Base-by-base conservation (phyloP, 345 rosid genomes). In the Hibiscus trionum region DNA sequence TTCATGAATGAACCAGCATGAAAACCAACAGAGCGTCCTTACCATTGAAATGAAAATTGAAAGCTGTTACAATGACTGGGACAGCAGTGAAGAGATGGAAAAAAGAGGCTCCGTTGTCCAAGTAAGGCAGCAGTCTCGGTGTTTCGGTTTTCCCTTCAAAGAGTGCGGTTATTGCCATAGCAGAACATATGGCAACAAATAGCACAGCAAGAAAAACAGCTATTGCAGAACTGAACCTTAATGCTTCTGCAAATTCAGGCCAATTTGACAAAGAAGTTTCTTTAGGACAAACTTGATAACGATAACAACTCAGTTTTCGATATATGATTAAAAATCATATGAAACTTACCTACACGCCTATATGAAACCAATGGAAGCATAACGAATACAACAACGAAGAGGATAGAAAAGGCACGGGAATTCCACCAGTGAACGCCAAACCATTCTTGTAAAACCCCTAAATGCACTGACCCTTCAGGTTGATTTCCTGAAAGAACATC, bases 11-110 rank as follows among this genome's bases (percentile, higher is more conserved):
- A 62, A 69, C 26, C 55, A 12, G 33, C 31, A 57, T 21, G 31
- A 24, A 57, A 17, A 56, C 26, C 8, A 19, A 12, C 31, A 37
- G 17, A 17, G 52, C 11, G 33, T 21, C 77, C 82, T 81, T 62
- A 88, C 97, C 91, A 74, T 91, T 94, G 77, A 91, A 94, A 80
- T 94, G 98, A 77, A 91, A 94, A 2, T 93, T 90, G 83, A 91
- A 94, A 74, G 97, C 92, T 17, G 95, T 91, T 4, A 94, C 95
- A 14, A 91, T 87, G n/a, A 91, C 90, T 0, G 98, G 98, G 33
- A 90, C 93, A 35, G 93, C 92, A 24, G 96, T 90, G 84, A 94
- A 90, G 65, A 94, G 96, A 37, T 86, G 77, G 5, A 90, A 89
- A 83, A 91, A 83, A 0, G 95, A 87, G 56, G 80, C 65, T 8